Percentiles rank a stretch among this genome's conserved stretches.
Evolutionary conservation across 176 grass and related monocot species (phyloP).

Genomic region (Oryza glumipatula): DNA sequence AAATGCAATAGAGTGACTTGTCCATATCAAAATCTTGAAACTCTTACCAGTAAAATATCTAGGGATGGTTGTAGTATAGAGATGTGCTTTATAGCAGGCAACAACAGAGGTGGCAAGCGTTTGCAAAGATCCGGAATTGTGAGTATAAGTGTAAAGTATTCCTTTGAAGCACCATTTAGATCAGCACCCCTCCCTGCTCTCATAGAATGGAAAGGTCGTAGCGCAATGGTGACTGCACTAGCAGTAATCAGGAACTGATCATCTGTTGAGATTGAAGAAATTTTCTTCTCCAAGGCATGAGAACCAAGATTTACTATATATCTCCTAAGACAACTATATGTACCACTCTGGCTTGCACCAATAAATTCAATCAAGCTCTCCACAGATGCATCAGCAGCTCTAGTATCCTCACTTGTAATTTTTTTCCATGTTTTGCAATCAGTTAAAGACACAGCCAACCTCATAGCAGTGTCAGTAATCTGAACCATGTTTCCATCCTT

Average conservation of each 20-base stretch:
- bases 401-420: slow-evolving; percentile 51
- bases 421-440: slow-evolving; percentile 86
- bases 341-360: slow-evolving; percentile 51
- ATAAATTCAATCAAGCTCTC: slow-evolving; percentile 79
- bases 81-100: slow-evolving; percentile 80
- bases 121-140: slow-evolving; percentile 84
- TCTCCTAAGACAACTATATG: slow-evolving; percentile 74
- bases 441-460: slow-evolving; percentile 79
- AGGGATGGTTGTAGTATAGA: slow-evolving; percentile 72
- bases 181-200: slow-evolving; percentile 44
- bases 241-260: slow-evolving; percentile 77
- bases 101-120: slow-evolving; percentile 62
- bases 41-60: slow-evolving; percentile 78
- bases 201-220: slow-evolving; percentile 84
- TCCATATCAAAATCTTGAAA: slow-evolving; percentile 39
- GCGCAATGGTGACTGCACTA: slow-evolving; percentile 78
- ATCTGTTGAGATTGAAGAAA: slow-evolving; percentile 48
- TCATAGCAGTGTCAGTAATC: slow-evolving; percentile 71
- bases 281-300: slow-evolving; percentile 47
- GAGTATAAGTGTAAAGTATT: slow-evolving; percentile 72
- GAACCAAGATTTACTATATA: slow-evolving; percentile 60
- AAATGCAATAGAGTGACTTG: neutral
- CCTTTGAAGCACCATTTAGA: slow-evolving; percentile 55
- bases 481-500: slow-evolving; percentile 55
- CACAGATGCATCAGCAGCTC: slow-evolving; percentile 56